Percentiles rank a stretch among this genome's conserved stretches.
These are phyloP conservation scores for Gynandropsis gynandra DNA, from an alignment of 345 rosid genomes.

Conservation along the genomic window DNA sequence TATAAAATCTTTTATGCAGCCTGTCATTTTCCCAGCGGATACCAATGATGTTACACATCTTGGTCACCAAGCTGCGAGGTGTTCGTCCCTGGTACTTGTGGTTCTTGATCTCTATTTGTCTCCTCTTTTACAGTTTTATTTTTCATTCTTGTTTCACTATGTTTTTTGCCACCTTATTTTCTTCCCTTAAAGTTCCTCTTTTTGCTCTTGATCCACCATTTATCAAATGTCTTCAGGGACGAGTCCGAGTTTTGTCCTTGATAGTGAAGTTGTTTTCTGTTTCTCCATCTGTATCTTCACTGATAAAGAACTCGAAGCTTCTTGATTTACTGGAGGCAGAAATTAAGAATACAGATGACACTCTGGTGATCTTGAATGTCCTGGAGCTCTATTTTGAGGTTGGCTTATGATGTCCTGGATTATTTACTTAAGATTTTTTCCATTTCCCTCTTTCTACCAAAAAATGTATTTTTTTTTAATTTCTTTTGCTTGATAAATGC, in stretches of 20 bases:
- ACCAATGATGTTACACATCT: slow-evolving; percentile 51
- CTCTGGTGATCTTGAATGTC: slow-evolving; percentile 54
- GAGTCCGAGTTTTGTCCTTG: slow-evolving; percentile 65
- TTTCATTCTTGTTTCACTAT: background rate
- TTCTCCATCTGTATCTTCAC: slow-evolving; percentile 64
- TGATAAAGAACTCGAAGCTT: slow-evolving; percentile 47
- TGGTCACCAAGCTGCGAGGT: slow-evolving; percentile 49
- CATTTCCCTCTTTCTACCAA: slow-evolving; percentile 4
- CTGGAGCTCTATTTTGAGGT: slow-evolving; percentile 92
- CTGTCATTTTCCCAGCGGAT: slow-evolving; percentile 52
- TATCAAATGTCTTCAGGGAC: slow-evolving; percentile 49
- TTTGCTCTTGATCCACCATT: background rate
- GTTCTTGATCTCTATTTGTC: background rate
- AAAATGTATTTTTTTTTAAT: slow-evolving; percentile 8
- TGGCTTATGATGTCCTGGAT: slow-evolving; percentile 18
- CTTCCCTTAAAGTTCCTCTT: slow-evolving; percentile 8
- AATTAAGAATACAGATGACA: slow-evolving; percentile 50
- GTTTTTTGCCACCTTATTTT: background rate
- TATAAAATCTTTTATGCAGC: slow-evolving; percentile 34
- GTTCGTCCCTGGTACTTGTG: slow-evolving; percentile 61
- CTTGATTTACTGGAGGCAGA: slow-evolving; percentile 73
- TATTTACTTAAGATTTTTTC: background rate
- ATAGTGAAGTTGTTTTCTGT: slow-evolving; percentile 84
- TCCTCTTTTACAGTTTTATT: background rate
- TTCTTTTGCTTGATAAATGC: slow-evolving; percentile 7